These are phyloP conservation scores for Pseudogymnoascus sp. DNA, from an alignment of 2,329 filamentous ascomycete genomes.

Conservation along the genomic window DNA sequence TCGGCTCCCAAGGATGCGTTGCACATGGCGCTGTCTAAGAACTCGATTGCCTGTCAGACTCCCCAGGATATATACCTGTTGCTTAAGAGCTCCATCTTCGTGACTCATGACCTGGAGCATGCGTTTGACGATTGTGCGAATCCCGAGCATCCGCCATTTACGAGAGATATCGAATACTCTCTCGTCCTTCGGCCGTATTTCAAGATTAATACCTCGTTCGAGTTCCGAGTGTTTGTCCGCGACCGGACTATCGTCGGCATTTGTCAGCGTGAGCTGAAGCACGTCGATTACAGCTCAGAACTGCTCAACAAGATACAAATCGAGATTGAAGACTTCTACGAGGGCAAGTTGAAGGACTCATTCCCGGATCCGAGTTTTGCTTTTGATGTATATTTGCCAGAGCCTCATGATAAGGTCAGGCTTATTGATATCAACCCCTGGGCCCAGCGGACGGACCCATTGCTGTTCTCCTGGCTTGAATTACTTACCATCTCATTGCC, in stretches of 20 bases:
- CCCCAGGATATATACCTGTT: constrained; percentile 91
- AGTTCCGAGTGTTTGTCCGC: constrained; percentile 94
- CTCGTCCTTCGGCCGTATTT: constrained; percentile 85
- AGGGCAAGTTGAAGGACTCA: constrained; percentile 59
- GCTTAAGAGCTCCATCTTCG: constrained; percentile 87
- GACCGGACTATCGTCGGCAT: constrained; percentile 71
- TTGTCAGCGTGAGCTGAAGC: constrained; percentile 80
- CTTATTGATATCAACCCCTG: constrained; percentile 94
- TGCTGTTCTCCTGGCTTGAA: constrained; percentile 87
- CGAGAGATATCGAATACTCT: constrained; percentile 32
- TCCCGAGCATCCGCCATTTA: constrained; percentile 24
- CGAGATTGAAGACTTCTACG: constrained; percentile 71
- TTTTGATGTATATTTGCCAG: constrained; percentile 89
- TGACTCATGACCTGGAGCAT: constrained; percentile 89
- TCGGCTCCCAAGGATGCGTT: constrained; percentile 92
- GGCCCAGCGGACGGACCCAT: constrained; percentile 78
- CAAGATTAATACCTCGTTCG: constrained; percentile 78
- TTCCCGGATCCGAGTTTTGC: constrained; percentile 80
- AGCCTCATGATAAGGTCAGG: constrained; percentile 49
- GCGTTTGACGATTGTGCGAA: constrained; percentile 70
- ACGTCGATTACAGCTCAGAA: constrained; percentile 69
- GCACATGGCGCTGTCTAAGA: constrained; percentile 76
- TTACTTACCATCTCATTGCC: constrained; percentile 64
- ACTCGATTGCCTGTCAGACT: constrained; percentile 82
- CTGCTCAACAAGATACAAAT: constrained; percentile 58